A percentile compares a stretch with the other conserved stretches of the same genome.
phyloP scores from a whole-genome alignment of 2,329 filamentous ascomycete genomes.

The Claviceps maximensis region DNA sequence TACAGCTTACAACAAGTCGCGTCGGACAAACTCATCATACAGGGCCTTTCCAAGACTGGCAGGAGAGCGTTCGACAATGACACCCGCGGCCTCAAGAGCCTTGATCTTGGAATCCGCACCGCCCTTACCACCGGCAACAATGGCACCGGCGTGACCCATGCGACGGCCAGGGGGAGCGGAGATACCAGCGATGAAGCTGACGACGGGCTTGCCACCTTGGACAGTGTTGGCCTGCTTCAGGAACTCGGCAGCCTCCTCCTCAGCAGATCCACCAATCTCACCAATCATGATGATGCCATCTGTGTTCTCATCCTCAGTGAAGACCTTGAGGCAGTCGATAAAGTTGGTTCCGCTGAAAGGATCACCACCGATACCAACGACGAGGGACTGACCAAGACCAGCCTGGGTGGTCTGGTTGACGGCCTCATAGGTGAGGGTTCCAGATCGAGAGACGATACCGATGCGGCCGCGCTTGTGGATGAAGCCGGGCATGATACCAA shows the following conservation, averaged over 20 bases:
- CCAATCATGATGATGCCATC: conserved; percentile 99
- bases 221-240: conserved; percentile 80
- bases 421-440: conserved; percentile 97
- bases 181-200: conserved; percentile 97
- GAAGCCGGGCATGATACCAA: conserved; percentile 98
- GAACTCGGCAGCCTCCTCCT: conserved; percentile 97
- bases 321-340: conserved; percentile 97
- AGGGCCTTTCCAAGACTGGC: conserved; percentile 86
- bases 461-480: conserved; percentile 99
- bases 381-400: conserved; percentile 92
- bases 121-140: conserved; percentile 94
- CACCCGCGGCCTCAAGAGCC: conserved; percentile 77
- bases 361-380: conserved; percentile 96
- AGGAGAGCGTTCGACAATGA: conserved; percentile 91
- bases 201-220: conserved; percentile 79
- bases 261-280: conserved; percentile 92
- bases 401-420: conserved; percentile 99
- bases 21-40: conserved; percentile 89
- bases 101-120: conserved; percentile 97
- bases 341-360: conserved; percentile 99
- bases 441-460: conserved; percentile 95
- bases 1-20: conserved; percentile 68
- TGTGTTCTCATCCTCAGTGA: conserved; percentile 89
- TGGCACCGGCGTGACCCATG: conserved; percentile 98
- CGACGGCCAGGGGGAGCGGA: conserved; percentile 88